Percentiles rank a stretch among this genome's conserved stretches.
phyloP scores from a whole-genome alignment of 441 rosid genomes.

The Dalechampia spathulata region DNA sequence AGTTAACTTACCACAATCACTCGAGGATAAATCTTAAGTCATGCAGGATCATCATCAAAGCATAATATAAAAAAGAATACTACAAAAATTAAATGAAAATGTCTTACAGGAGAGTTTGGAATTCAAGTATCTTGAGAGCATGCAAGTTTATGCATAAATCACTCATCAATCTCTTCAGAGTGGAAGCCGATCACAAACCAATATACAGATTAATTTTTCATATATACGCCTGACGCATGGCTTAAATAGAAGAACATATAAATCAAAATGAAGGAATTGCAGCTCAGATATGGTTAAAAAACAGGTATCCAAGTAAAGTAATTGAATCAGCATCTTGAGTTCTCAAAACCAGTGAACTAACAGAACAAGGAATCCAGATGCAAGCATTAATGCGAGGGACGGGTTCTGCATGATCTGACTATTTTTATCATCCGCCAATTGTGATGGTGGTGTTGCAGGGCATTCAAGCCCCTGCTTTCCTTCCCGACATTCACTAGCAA shows the following conservation, averaged over 20 bases:
- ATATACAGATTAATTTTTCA: not conserved
- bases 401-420: slow-evolving; percentile 13
- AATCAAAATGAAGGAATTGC: not conserved
- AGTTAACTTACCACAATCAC: too few relatives aligned
- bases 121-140: not conserved
- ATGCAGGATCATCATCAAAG: too few relatives aligned
- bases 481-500: slow-evolving; percentile 60
- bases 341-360: slow-evolving; percentile 23
- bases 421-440: slow-evolving; percentile 16
- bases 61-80: too few relatives aligned
- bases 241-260: not conserved
- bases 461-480: slow-evolving; percentile 58
- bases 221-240: not conserved
- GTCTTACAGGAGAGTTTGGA: too few relatives aligned
- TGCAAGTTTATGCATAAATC: not conserved
- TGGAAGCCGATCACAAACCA: slow-evolving; percentile 4
- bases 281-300: not conserved
- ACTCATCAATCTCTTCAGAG: not conserved
- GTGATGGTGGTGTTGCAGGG: slow-evolving; percentile 32
- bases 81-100: too few relatives aligned
- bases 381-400: slow-evolving; percentile 7
- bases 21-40: too few relatives aligned
- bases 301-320: not conserved
- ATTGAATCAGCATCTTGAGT: slow-evolving; percentile 8
- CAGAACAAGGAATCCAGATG: slow-evolving; percentile 21